A percentile compares a stretch with the other conserved stretches of the same genome.
phyloP scores from a whole-genome alignment of 768 basidiomycete species.

The Cyathus striatus region DNA sequence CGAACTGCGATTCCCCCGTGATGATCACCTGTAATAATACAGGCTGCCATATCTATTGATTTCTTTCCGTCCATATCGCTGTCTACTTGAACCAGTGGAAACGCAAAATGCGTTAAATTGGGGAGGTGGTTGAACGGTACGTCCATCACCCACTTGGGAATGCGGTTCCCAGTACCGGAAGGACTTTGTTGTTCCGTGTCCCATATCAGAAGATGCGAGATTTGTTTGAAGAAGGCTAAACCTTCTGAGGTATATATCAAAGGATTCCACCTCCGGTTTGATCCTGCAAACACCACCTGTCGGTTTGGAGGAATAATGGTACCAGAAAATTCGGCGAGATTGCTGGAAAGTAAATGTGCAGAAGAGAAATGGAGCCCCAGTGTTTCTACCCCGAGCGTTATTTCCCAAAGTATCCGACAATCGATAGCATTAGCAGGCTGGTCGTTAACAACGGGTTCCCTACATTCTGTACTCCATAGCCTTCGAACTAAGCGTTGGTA shows the following conservation, averaged over 20 bases:
- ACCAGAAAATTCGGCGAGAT: constrained; percentile 4
- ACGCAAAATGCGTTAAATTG: constrained; percentile 27
- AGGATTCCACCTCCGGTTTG: constrained; percentile 23
- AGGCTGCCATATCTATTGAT: no score
- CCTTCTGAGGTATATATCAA: constrained; percentile 24
- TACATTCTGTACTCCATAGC: constrained; percentile 28
- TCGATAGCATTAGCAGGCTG: constrained; percentile 7
- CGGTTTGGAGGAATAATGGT: constrained; percentile 20
- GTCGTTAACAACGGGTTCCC: constrained; percentile 16
- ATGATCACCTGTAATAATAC: no score
- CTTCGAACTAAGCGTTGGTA: constrained; percentile 24
- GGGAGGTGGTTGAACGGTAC: constrained; percentile 27
- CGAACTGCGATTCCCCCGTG: no score
- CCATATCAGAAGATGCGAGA: constrained; percentile 33
- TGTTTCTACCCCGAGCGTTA: constrained; percentile 21
- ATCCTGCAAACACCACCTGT: constrained; percentile 27
- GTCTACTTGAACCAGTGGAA: no score
- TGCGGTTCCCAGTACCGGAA: constrained; percentile 2
- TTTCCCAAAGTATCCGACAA: constrained; percentile 17
- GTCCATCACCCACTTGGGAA: constrained; percentile 16
- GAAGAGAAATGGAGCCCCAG: constrained; percentile 27
- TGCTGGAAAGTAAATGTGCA: constrained; percentile 24
- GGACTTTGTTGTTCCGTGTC: constrained; percentile 3
- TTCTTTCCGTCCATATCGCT: no score
- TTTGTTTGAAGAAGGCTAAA: constrained; percentile 23